Evolutionary conservation across 768 basidiomycete genomes (phyloP), one percentile per base, ranked within the genome.

Genomic region (Hericium rajendrae): DNA sequence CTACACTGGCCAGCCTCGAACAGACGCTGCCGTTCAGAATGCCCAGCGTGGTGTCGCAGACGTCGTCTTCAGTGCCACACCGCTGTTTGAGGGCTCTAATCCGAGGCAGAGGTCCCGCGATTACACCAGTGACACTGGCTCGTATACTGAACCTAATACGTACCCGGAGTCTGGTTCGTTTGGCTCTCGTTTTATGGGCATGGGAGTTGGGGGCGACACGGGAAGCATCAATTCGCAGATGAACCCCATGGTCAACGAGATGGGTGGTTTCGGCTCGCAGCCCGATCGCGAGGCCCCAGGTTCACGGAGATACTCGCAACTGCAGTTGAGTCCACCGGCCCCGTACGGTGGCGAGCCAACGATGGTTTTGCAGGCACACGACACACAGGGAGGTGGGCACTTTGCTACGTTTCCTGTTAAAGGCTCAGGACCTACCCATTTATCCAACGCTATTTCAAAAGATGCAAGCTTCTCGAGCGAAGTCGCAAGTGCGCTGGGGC

Each of bases 321-420:
- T 6, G 32, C 32, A 32, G 9, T 10, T 32, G 6, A 32, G 32
- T 32, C 32, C 32, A 10, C 6, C 8, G 32, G 32, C 6, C 4
- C 9, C 32, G 5, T 32, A 32, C 32, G 32, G 32, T 32, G 32
- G 32, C 32, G 32, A 32, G 32, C 32, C 32, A 5, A 5, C 28
- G 6, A 6, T 32, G 32, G 32, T 8, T 6, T 32, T 32, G 32
- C 32, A 32, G 32, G 32, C 32, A 32, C 32, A n/a, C 16, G 43
- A 15, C 2, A 46, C 43, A 18, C 43, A 32, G 48, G 58, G 15
- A 20, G 78, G 77, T 1, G 78, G 78, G 0, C 76, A 82, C 15
- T 88, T 86, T 63, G 82, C 83, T 24, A 89, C 88, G 1, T 81
- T 88, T 70, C 86, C 85, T 0, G 76, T 78, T 16, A 76, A 80